These are phyloP conservation scores for Scedosporium boydii DNA, from an alignment of 2,329 filamentous ascomycete species.

Conservation along the genomic window DNA sequence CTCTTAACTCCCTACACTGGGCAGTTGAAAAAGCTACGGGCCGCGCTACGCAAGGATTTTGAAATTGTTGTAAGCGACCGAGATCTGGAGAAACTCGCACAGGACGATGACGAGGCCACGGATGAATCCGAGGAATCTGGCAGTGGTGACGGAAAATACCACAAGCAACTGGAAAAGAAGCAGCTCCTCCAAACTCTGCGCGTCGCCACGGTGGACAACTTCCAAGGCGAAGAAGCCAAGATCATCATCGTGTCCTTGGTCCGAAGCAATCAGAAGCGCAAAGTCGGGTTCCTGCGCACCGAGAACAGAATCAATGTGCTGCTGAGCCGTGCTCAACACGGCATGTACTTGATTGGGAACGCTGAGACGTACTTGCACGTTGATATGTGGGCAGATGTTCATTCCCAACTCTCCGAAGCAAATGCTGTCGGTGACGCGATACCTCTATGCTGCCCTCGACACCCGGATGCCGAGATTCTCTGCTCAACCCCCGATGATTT, in stretches of 20 bases:
- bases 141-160: constrained; percentile 35
- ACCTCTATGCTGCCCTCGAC: constrained; percentile 49
- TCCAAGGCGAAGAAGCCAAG: constrained; percentile 67
- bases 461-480: constrained; percentile 38
- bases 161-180: constrained; percentile 28
- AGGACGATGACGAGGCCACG: constrained; percentile 55
- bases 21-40: constrained; percentile 49
- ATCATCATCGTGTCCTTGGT: constrained; percentile 62
- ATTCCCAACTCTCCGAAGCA: constrained; percentile 42
- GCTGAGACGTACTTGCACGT: constrained; percentile 55
- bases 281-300: constrained; percentile 62
- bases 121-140: constrained; percentile 45
- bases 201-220: constrained; percentile 51
- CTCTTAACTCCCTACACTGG: constrained; percentile 65
- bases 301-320: constrained; percentile 64
- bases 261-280: constrained; percentile 50
- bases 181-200: not conserved
- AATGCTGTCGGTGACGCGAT: constrained; percentile 50
- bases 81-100: constrained; percentile 57
- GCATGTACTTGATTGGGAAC: constrained; percentile 62
- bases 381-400: constrained; percentile 32
- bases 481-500: constrained; percentile 48
- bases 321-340: constrained; percentile 55
- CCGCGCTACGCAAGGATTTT: not conserved
- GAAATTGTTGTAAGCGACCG: constrained; percentile 42